Evolutionary conservation across 1,284 basidiomycete genomes (phyloP).

Genomic region (Cryptococcus sp.): DNA sequence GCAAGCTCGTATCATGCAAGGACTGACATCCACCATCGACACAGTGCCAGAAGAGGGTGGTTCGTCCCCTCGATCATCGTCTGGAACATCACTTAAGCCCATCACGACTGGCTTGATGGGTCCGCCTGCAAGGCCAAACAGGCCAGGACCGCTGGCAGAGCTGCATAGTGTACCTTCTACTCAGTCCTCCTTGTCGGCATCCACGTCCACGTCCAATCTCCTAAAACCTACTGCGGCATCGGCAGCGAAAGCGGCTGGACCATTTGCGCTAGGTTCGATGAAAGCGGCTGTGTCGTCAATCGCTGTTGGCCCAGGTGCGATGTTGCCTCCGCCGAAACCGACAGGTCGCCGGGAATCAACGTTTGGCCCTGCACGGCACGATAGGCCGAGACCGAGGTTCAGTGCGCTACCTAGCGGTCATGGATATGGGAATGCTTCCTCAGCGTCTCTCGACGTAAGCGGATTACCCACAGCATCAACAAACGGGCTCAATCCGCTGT

Average conservation of each 20-base stretch:
- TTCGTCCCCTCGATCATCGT: conserved; percentile 8
- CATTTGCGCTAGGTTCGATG: conserved; percentile 12
- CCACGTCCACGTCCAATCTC: conserved; percentile 14
- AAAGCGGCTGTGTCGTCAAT: conserved; percentile 5
- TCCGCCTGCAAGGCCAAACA: conserved; percentile 7
- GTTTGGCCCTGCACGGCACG: conserved; percentile 20
- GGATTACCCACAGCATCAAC: too few relatives aligned
- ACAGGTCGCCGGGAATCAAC: conserved; percentile 11
- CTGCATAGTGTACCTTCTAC: conserved; percentile 5
- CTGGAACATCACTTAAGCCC: not conserved
- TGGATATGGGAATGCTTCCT: not conserved
- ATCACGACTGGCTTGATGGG: conserved; percentile 10
- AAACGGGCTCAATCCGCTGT: conserved; percentile 4
- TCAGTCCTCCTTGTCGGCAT: conserved; percentile 8
- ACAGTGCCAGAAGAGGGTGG: conserved; percentile 9
- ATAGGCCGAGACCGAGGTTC: conserved; percentile 16
- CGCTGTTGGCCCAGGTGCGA: conserved; percentile 1
- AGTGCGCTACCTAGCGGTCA: conserved; percentile 13
- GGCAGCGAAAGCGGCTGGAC: conserved; percentile 10
- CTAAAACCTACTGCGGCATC: conserved; percentile 19
- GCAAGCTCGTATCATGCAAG: conserved; percentile 13
- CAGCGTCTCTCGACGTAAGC: too few relatives aligned
- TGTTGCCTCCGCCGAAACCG: conserved; percentile 6
- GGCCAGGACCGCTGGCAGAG: conserved; percentile 17
- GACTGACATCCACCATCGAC: conserved; percentile 6